Evolutionary conservation across 768 basidiomycete genomes (phyloP).

Genomic region (Pholiota conissans): DNA sequence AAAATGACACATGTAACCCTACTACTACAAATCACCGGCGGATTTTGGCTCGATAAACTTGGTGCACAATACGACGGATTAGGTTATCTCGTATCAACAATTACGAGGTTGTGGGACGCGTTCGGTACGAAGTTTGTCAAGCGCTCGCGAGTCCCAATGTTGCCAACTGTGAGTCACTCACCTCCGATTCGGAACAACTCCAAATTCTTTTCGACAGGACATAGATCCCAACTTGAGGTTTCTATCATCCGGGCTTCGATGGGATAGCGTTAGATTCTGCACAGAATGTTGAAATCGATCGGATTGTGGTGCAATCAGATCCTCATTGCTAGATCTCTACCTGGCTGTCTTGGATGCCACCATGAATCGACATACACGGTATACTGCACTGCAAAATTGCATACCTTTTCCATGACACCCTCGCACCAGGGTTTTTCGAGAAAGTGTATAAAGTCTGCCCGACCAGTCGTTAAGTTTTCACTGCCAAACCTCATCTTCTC

Average conservation of each 20-base stretch:
- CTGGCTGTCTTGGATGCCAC: background rate
- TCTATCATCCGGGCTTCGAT: background rate
- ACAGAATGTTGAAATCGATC: background rate
- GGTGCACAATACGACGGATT: too few species aligned
- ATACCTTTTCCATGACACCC: too few species aligned
- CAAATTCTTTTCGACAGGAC: background rate
- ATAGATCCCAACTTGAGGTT: background rate
- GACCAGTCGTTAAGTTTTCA: background rate
- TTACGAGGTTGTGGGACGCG: background rate
- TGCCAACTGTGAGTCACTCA: background rate
- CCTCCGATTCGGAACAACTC: background rate
- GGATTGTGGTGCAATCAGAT: background rate
- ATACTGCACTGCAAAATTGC: too few species aligned
- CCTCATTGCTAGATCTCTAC: background rate
- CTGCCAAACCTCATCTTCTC: background rate
- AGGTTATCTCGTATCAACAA: background rate
- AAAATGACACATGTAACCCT: background rate
- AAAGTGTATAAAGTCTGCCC: too few species aligned
- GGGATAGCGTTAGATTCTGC: background rate
- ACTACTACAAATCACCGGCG: background rate
- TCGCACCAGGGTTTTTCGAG: too few species aligned
- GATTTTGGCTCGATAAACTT: background rate
- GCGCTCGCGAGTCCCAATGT: background rate
- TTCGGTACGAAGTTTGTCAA: background rate
- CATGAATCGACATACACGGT: too few species aligned